Evolutionary conservation across 371 early-diverging fungal species (phyloP).

Genomic region (Rhizopus arrhizus): DNA sequence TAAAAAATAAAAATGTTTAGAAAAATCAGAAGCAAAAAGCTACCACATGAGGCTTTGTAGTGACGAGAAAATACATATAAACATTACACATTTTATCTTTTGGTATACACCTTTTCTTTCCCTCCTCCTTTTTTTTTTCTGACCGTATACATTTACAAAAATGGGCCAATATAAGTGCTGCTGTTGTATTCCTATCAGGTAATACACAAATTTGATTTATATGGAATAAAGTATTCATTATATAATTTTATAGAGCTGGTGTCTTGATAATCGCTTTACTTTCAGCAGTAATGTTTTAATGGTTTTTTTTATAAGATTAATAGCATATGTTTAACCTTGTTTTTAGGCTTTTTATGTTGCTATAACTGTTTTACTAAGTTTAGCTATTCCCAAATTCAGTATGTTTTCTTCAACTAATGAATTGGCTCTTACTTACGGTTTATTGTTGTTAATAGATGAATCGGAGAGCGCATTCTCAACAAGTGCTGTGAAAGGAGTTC

Average conservation of each 20-base stretch:
- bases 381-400: conserved; percentile 8
- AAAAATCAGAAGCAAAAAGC: background rate
- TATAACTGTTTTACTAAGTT: conserved; percentile 15
- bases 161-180: conserved; percentile 36
- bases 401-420: background rate
- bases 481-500: conserved; percentile 7
- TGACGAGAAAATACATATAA: background rate
- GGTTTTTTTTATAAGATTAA: background rate
- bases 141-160: background rate
- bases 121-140: background rate
- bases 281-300: conserved; percentile 22
- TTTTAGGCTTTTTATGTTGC: conserved; percentile 25
- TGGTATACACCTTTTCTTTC: background rate
- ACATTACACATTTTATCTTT: background rate
- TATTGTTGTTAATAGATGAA: background rate
- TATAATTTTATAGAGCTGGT: conserved; percentile 25
- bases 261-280: conserved; percentile 33
- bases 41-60: background rate
- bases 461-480: background rate
- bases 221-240: background rate
- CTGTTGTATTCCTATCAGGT: conserved; percentile 33
- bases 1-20: background rate
- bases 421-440: background rate
- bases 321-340: background rate
- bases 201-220: background rate